Evolutionary conservation across 2,329 filamentous ascomycete genomes (phyloP).

Genomic region (Fusarium sp.): DNA sequence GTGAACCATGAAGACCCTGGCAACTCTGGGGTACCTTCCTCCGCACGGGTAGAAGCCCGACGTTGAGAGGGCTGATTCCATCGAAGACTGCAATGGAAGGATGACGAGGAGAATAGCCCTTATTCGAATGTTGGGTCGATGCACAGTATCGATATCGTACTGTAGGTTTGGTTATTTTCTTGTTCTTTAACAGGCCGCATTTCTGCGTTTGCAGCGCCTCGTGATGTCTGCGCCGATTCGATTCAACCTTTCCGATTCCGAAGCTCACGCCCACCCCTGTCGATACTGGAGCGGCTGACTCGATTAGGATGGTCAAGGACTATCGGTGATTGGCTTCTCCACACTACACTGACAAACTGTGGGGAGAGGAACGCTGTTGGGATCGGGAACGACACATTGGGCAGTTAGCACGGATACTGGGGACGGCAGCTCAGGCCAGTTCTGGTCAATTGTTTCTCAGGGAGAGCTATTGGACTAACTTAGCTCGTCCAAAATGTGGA

Average conservation of each 20-base stretch:
- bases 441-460: conserved; percentile 8
- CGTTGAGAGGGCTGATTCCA: not conserved
- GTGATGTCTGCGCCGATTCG: conserved; percentile 34
- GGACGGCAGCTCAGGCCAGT: conserved; percentile 27
- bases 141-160: not conserved
- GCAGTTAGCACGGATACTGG: conserved; percentile 15
- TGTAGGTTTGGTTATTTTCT: not conserved
- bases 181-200: conserved; percentile 32
- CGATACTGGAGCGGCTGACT: conserved; percentile 19
- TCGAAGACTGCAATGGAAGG: not conserved
- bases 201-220: conserved; percentile 37
- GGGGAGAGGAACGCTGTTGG: conserved; percentile 21
- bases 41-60: conserved; percentile 17
- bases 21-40: conserved; percentile 33
- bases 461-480: not conserved
- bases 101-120: conserved; percentile 4
- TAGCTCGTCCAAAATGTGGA: not conserved
- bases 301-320: conserved; percentile 24
- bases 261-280: conserved; percentile 23
- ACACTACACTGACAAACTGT: conserved; percentile 41
- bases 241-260: conserved; percentile 19
- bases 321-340: conserved; percentile 41
- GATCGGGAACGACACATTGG: not conserved
- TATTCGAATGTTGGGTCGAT: not conserved
- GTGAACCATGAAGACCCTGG: conserved; percentile 31